Evolutionary conservation across 2,329 filamentous ascomycete genomes (phyloP), one percentile per base, ranked within the genome.

Genomic region (Bertia moriformis): DNA sequence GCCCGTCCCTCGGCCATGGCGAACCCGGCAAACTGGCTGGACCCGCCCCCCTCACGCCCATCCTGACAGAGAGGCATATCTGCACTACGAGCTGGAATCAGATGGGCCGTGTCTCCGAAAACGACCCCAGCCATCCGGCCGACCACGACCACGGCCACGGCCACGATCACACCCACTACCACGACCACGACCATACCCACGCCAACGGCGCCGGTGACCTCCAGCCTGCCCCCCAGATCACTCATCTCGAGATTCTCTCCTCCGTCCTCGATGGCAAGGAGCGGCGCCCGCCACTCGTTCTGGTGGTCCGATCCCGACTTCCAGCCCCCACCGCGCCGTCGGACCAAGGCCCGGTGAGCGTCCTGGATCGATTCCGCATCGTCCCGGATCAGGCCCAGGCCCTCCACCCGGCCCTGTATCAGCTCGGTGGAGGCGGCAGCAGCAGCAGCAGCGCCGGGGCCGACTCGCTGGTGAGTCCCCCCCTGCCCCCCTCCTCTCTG

Each of bases 351-450:
- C 63, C 73, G 0, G 75, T 82, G 47, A 93, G 79, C 47, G 71
- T 88, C 30, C 67, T 96, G 44, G 78, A 86, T 45, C 73, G 82
- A 44, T 96, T 89, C 89, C 80, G 91, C 47, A 62, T 93, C 13
- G 55, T 89, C 7, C 67, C 71, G 20, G 75, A 83, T 20, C 67
- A 73, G 37, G 60, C 69, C n/a, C 74, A 80, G 45, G 66, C 62
- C 7, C 61, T 93, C 4, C 83, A 91, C 51, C 61, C 78, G 2
- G 81, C 80, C 12, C 89, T 93, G 53, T 81, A 86, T 46, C 80
- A 88, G 48, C 66, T 91, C 18, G 73, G 76, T 55, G 55, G 33
- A 73, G 80, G 47, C 75, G 74, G 49, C n/a, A 75, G 73, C 50
- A 73, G 66, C 43, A 55, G 57, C 37, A 42, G 58, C 38, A 37